phyloP scores from a whole-genome alignment of 2,329 filamentous ascomycete species.

The Tolypocladium sp. region DNA sequence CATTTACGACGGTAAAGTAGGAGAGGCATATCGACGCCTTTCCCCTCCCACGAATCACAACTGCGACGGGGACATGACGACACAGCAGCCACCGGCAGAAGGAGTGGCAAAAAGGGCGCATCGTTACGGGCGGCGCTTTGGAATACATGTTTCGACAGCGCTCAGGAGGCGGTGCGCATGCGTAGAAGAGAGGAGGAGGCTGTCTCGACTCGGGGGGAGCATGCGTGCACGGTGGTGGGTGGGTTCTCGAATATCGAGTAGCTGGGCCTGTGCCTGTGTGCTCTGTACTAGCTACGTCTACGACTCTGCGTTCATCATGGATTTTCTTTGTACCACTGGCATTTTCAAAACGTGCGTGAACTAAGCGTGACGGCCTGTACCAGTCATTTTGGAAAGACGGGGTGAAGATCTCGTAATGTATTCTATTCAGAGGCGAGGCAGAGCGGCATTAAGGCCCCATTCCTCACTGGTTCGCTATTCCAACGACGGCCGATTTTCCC shows the following conservation, averaged over 20 bases:
- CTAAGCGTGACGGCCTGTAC: neutral
- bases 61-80: neutral
- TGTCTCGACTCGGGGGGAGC: neutral
- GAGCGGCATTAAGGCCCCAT: neutral
- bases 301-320: neutral
- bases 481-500: neutral
- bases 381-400: neutral
- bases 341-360: neutral
- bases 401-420: neutral
- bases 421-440: neutral
- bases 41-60: neutral
- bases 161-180: neutral
- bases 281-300: neutral
- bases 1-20: neutral
- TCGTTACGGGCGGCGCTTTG: neutral
- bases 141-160: neutral
- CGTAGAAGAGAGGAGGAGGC: neutral
- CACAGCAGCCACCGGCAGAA: neutral
- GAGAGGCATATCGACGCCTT: neutral
- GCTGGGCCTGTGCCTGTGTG: neutral
- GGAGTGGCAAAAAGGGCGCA: neutral
- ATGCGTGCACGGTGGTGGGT: neutral
- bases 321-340: neutral
- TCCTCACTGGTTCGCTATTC: neutral
- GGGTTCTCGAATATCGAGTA: neutral